phyloP scores from a whole-genome alignment of 768 basidiomycete species.

The Termitomyces sp. region DNA sequence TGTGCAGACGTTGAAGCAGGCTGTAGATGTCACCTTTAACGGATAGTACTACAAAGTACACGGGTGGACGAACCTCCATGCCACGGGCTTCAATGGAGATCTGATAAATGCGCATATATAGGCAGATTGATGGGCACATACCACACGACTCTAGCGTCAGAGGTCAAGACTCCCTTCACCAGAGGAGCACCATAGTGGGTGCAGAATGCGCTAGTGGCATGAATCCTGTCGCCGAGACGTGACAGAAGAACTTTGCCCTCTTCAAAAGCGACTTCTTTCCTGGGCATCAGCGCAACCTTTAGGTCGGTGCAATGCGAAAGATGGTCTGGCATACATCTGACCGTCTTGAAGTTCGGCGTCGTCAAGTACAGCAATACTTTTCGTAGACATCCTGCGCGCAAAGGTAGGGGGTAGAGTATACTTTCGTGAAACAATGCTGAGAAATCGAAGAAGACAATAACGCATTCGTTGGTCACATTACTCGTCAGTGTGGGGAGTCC shows the following conservation, averaged over 20 bases:
- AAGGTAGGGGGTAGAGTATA: background rate
- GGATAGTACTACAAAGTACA: background rate
- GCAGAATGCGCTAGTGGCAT: slow-evolving; percentile 81
- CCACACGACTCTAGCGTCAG: slow-evolving; percentile 80
- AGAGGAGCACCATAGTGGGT: slow-evolving; percentile 92
- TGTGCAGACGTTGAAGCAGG: slow-evolving; percentile 83
- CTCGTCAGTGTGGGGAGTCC: background rate
- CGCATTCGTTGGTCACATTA: slow-evolving; percentile 7
- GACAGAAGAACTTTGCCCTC: slow-evolving; percentile 75
- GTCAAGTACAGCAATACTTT: slow-evolving; percentile 53
- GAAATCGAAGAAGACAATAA: slow-evolving; percentile 1
- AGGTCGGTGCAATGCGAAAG: background rate
- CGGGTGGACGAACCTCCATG: slow-evolving; percentile 57
- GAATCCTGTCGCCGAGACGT: slow-evolving; percentile 65
- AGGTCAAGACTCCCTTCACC: slow-evolving; percentile 72
- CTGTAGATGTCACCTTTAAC: slow-evolving; percentile 26
- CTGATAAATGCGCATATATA: background rate
- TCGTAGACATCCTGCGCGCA: slow-evolving; percentile 34
- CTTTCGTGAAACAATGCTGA: slow-evolving; percentile 4
- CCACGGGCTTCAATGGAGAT: slow-evolving; percentile 55
- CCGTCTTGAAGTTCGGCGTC: slow-evolving; percentile 58
- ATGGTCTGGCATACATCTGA: slow-evolving; percentile 40
- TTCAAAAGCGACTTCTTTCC: slow-evolving; percentile 81
- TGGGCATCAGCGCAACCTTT: slow-evolving; percentile 19
- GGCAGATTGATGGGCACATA: slow-evolving; percentile 21